Evolutionary conservation across 805 yeast species (phyloP).

Genomic region (Isabelozyma rhagii): DNA sequence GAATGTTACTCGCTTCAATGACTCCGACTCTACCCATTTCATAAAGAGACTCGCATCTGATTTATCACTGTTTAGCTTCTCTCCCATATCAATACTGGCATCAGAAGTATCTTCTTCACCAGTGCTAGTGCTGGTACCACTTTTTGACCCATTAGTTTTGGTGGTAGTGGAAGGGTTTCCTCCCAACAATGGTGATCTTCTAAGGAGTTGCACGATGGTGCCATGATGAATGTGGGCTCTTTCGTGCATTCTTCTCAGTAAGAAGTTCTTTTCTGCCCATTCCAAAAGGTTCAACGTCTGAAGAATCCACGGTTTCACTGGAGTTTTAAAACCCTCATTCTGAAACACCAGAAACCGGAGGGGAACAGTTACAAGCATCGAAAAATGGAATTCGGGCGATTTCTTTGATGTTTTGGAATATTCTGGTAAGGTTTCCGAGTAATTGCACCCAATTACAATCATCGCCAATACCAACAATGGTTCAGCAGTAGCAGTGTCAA

Average conservation of each 20-base stretch:
- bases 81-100: slow-evolving; percentile 7
- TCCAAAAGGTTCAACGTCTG: slow-evolving; percentile 75
- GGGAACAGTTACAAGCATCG: slow-evolving; percentile 50
- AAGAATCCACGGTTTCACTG: slow-evolving; percentile 71
- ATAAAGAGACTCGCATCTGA: slow-evolving; percentile 41
- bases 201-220: slow-evolving; percentile 71
- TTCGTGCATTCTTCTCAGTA: slow-evolving; percentile 70
- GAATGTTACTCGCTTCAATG: slow-evolving; percentile 71
- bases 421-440: slow-evolving; percentile 22
- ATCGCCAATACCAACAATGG: slow-evolving; percentile 52
- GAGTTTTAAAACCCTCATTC: slow-evolving; percentile 70
- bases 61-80: slow-evolving; percentile 10
- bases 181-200: slow-evolving; percentile 74
- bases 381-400: slow-evolving; percentile 39
- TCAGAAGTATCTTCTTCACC: slow-evolving; percentile 33
- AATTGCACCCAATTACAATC: slow-evolving; percentile 55
- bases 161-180: slow-evolving; percentile 53
- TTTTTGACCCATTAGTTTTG: slow-evolving; percentile 17
- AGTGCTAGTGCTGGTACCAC: slow-evolving; percentile 25
- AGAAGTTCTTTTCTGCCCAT: slow-evolving; percentile 71
- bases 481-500: slow-evolving; percentile 45
- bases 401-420: slow-evolving; percentile 11
- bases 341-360: slow-evolving; percentile 69
- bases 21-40: slow-evolving; percentile 78
- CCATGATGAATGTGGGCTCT: slow-evolving; percentile 86